These are phyloP conservation scores for Thalassia testudinum DNA, from an alignment of 116 monocot species.

Conservation along the genomic window DNA sequence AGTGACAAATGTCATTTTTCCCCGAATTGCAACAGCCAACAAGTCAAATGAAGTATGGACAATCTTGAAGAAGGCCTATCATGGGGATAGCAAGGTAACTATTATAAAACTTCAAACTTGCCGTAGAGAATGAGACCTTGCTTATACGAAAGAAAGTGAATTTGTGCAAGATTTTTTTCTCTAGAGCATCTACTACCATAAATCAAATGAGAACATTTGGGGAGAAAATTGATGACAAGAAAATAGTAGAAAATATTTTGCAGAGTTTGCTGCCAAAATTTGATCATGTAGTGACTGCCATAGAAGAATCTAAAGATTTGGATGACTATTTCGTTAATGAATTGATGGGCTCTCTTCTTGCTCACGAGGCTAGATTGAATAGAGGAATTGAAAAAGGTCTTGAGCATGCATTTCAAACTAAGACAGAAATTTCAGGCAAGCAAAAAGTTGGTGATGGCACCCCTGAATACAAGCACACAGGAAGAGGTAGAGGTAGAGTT, in stretches of 20 bases:
- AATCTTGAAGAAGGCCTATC: too few relatives aligned
- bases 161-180: not conserved
- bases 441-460: not conserved
- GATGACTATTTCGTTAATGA: too few relatives aligned
- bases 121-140: not conserved
- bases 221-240: not conserved
- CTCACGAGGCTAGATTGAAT: too few relatives aligned
- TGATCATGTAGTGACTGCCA: too few relatives aligned
- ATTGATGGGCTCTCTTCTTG: too few relatives aligned
- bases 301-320: too few relatives aligned
- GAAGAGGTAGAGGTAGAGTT: not conserved
- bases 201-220: not conserved
- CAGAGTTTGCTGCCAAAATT: conserved; percentile 1
- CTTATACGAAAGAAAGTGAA: conserved; percentile 3
- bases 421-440: not conserved
- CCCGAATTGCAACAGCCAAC: not conserved
- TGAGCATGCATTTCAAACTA: conserved; percentile 4
- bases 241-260: conserved; percentile 4
- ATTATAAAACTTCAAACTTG: not conserved
- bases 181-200: not conserved
- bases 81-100: not conserved
- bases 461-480: not conserved
- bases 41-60: conserved; percentile 3
- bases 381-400: too few relatives aligned
- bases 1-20: not conserved